Evolutionary conservation across 306 rosid species (phyloP), one percentile per base, ranked within the genome.

Genomic region (Castanea crenata): DNA sequence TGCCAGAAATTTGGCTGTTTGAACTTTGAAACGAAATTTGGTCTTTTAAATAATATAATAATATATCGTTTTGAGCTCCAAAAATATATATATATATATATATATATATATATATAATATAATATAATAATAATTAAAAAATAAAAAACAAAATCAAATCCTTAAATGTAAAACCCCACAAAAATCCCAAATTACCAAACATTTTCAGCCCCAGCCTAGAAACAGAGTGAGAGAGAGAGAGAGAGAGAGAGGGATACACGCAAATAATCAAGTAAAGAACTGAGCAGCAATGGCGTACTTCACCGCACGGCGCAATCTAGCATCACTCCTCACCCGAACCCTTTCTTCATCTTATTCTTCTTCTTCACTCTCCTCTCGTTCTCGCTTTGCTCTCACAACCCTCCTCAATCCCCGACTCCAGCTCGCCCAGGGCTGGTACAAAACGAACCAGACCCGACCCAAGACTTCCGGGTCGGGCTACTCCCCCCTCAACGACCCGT

Each of bases 401-500:
- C 69, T 90, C 13, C 73, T 82, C 62, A 38, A 84, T 85, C 77
- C 71, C 71, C 91, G 80, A 57, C 29, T 74, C 82, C 81, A 52
- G 15, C 82, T 79, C 55, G 4, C 63, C 29, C 87, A 86, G 2
- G 76, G 5, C 49, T 73, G 79, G 12, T 59, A 56, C 55, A 79
- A 44, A 49, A 32, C 76, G 15, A 49, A 12, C 23, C 82, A 85
- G 0, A 62, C 83, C 84, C 94, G 94, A 9, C 29, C 44, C 70
- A 88, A 86, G 79, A 65, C 90, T 16, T 89, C 96, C 5, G 92
- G 93, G 49, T 58, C 95, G 67, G 97, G 97, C 20, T 89, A 93
- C 88, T 91, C 98, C 10, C 96, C 96, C 5, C 79, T 90, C 52
- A 86, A 90, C 74, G 98, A 95, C 54, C 92, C 99, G 5, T 76